Evolutionary conservation across 495 filamentous ascomycete species (phyloP).

Genomic region (Parachaetomium inaequale): DNA sequence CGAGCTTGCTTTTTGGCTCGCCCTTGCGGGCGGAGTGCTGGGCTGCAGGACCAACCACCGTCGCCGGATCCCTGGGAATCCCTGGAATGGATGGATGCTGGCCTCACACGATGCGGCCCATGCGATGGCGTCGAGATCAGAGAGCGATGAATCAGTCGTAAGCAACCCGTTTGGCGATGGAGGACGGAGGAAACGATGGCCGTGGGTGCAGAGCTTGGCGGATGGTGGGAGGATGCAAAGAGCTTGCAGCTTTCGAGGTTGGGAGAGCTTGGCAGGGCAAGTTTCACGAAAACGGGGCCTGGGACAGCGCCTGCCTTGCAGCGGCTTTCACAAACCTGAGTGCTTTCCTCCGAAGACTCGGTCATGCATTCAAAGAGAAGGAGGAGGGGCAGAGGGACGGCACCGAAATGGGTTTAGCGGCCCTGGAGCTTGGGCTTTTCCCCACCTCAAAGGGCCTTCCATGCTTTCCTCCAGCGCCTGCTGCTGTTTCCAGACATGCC

Average conservation of each 20-base stretch:
- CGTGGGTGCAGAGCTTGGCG: no score
- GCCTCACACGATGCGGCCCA: slow-evolving; percentile 26
- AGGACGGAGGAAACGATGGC: neutral
- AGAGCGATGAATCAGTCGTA: neutral
- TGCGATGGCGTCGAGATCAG: slow-evolving; percentile 8
- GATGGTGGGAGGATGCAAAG: neutral
- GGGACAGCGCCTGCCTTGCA: neutral
- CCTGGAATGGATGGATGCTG: slow-evolving; percentile 11
- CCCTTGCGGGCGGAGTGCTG: slow-evolving; percentile 30
- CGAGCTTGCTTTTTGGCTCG: slow-evolving; percentile 18
- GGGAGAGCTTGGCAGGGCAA: neutral
- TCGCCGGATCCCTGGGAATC: slow-evolving; percentile 4
- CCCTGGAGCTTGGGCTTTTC: neutral
- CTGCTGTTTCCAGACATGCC: neutral
- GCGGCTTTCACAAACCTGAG: no score
- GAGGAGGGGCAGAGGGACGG: neutral
- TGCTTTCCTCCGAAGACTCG: no score
- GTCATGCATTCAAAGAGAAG: neutral
- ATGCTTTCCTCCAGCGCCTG: neutral
- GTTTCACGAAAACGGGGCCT: neutral
- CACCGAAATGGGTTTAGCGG: neutral
- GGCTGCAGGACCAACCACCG: slow-evolving; percentile 27
- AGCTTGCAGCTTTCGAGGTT: no score
- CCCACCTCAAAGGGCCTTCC: neutral
- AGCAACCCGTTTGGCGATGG: neutral